Percentiles rank a stretch among this genome's conserved stretches.
phyloP scores from a whole-genome alignment of 768 basidiomycete species.

The Boletellus ananiceps region DNA sequence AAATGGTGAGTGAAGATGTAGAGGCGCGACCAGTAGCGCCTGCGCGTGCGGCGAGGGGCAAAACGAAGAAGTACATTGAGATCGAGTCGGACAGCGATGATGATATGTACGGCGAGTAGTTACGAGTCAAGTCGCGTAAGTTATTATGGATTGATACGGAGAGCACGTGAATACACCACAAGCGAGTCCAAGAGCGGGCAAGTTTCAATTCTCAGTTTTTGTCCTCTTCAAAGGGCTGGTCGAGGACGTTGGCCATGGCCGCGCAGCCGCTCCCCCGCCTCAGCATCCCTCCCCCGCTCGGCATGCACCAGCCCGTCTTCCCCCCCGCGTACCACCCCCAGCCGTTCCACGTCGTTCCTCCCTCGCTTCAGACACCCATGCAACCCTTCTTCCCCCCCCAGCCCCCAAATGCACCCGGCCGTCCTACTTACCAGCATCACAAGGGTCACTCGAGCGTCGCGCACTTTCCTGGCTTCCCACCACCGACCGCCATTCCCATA shows the following conservation, averaged over 20 bases:
- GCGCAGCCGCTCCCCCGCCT: conserved; percentile 42
- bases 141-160: neutral
- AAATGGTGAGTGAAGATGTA: conserved; percentile 40
- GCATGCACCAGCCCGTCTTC: no score
- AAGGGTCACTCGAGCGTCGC: conserved; percentile 55
- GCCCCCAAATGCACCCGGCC: conserved; percentile 46
- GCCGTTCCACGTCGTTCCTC: conserved; percentile 39
- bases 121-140: neutral
- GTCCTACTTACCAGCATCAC: conserved; percentile 49
- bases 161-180: conserved; percentile 13
- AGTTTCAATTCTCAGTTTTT: neutral
- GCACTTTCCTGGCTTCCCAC: conserved; percentile 58
- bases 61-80: conserved; percentile 61
- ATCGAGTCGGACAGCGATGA: conserved; percentile 48
- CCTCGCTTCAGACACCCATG: conserved; percentile 66
- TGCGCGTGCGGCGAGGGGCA: conserved; percentile 45
- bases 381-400: conserved; percentile 59
- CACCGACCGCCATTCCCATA: conserved; percentile 50
- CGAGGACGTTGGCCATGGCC: conserved; percentile 16
- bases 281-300: conserved; percentile 49
- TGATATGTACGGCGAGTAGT: conserved; percentile 44
- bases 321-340: conserved; percentile 46
- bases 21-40: conserved; percentile 40
- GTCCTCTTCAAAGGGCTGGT: neutral
- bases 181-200: conserved; percentile 7